phyloP scores from a whole-genome alignment of 768 basidiomycete genomes.

The Boletales sp. region DNA sequence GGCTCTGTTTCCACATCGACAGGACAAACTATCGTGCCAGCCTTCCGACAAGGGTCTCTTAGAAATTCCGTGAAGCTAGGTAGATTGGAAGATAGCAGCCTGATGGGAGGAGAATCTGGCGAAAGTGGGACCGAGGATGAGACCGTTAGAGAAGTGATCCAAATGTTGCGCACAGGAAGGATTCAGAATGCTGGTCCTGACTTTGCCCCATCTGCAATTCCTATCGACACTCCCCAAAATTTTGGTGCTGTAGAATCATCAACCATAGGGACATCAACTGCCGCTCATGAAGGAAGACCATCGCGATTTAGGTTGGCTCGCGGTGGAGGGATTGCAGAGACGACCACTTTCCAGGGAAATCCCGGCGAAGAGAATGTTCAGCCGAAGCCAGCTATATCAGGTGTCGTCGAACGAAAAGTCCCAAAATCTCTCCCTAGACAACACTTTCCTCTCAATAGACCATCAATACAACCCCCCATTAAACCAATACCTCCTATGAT shows the following conservation, averaged over 20 bases:
- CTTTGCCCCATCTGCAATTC: conserved; percentile 17
- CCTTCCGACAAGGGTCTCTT: conserved; percentile 43
- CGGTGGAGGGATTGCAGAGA: not conserved
- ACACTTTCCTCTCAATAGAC: conserved; percentile 16
- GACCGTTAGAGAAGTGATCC: conserved; percentile 46
- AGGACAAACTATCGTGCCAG: conserved; percentile 41
- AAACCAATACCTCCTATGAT: conserved; percentile 7
- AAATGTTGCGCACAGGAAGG: conserved; percentile 48
- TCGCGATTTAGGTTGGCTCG: conserved; percentile 47
- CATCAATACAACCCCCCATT: conserved; percentile 3
- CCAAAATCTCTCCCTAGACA: conserved; percentile 6
- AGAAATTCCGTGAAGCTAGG: conserved; percentile 55
- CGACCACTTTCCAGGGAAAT: conserved; percentile 20
- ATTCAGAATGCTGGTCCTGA: conserved; percentile 54
- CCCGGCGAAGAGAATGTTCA: conserved; percentile 30
- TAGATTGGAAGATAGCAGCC: conserved; percentile 46
- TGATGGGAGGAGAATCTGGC: conserved; percentile 47
- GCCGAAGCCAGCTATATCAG: conserved; percentile 29
- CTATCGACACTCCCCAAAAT: not conserved
- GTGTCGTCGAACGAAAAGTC: conserved; percentile 24
- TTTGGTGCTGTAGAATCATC: not conserved
- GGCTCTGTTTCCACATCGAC: conserved; percentile 36
- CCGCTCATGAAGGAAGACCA: conserved; percentile 30
- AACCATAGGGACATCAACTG: not conserved
- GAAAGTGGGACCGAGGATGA: conserved; percentile 57